Percentiles rank a stretch among this genome's conserved stretches.
Evolutionary conservation across 1,284 basidiomycete species (phyloP).

Genomic region (Tylopilus sp.): DNA sequence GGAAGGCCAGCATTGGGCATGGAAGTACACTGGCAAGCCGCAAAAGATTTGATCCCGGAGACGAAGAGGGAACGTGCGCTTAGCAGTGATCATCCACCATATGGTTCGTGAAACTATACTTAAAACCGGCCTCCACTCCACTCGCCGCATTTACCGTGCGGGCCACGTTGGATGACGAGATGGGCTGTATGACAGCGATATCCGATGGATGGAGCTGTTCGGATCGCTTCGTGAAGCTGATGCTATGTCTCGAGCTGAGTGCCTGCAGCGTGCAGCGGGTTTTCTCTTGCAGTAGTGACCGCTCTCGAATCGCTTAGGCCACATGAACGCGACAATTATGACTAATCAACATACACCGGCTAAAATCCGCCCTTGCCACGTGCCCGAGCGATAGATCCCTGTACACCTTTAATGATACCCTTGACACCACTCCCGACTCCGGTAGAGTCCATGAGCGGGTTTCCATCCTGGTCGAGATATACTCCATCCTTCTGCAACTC

Average conservation of each 20-base stretch:
- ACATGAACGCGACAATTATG: slow-evolving; percentile 14
- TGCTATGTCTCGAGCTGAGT: background rate
- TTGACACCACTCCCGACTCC: slow-evolving; percentile 31
- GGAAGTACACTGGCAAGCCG: slow-evolving; percentile 22
- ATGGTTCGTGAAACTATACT: slow-evolving; percentile 34
- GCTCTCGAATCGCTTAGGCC: background rate
- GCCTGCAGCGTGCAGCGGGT: background rate
- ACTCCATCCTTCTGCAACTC: slow-evolving; percentile 61
- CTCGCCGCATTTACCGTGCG: slow-evolving; percentile 14
- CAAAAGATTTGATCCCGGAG: slow-evolving; percentile 1
- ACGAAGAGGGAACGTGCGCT: slow-evolving; percentile 26
- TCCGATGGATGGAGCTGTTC: background rate
- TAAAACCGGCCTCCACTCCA: slow-evolving; percentile 36
- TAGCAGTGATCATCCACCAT: slow-evolving; percentile 20
- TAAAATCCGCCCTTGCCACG: slow-evolving; percentile 36
- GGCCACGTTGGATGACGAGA: slow-evolving; percentile 4
- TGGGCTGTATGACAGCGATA: background rate
- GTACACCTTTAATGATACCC: slow-evolving; percentile 33
- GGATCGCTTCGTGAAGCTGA: background rate
- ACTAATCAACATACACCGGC: slow-evolving; percentile 12
- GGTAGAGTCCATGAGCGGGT: slow-evolving; percentile 34
- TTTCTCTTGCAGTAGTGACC: slow-evolving; percentile 5
- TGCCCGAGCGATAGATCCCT: slow-evolving; percentile 34
- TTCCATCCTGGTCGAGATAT: slow-evolving; percentile 60
- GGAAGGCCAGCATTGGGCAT: slow-evolving; percentile 48